phyloP scores from a whole-genome alignment of 768 basidiomycete genomes.

The Pulveroboletus sp. region DNA sequence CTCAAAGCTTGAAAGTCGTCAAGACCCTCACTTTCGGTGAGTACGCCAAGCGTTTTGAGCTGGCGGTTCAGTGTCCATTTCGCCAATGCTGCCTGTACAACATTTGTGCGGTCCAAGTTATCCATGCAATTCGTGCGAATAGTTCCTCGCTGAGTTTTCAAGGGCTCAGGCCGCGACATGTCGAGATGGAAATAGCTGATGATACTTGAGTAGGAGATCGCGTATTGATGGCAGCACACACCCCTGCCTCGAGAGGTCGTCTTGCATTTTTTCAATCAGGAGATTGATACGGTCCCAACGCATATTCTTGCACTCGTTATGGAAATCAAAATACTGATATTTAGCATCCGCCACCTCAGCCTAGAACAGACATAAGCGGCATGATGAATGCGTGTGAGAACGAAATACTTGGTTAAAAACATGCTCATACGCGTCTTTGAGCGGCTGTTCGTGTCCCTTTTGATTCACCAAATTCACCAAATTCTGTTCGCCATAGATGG shows the following conservation, averaged over 20 bases:
- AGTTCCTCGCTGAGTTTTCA: slow-evolving; percentile 65
- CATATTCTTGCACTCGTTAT: slow-evolving; percentile 91
- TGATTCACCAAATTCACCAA: slow-evolving; percentile 93
- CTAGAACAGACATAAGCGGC: slow-evolving; percentile 32
- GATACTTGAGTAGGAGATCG: slow-evolving; percentile 5
- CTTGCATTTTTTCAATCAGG: slow-evolving; percentile 70
- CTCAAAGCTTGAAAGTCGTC: slow-evolving; percentile 81
- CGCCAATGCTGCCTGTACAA: slow-evolving; percentile 88
- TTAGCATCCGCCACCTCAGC: slow-evolving; percentile 62
- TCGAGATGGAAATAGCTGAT: slow-evolving; percentile 77
- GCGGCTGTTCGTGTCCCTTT: slow-evolving; percentile 85
- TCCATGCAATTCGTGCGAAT: slow-evolving; percentile 99
- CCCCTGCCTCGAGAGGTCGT: slow-evolving; percentile 69
- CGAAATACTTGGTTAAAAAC: slow-evolving; percentile 56
- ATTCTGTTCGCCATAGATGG: slow-evolving; percentile 70
- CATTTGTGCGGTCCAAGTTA: slow-evolving; percentile 93
- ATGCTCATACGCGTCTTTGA: slow-evolving; percentile 94
- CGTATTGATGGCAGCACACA: slow-evolving; percentile 23
- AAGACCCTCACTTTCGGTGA: slow-evolving; percentile 65
- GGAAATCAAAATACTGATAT: slow-evolving; percentile 98
- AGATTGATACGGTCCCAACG: slow-evolving; percentile 89
- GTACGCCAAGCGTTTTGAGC: slow-evolving; percentile 65
- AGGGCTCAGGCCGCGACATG: slow-evolving; percentile 40
- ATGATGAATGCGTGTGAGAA: not conserved
- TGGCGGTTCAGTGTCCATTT: slow-evolving; percentile 81